Base-by-base conservation (phyloP, 352 stramenopile genomes). In the Blastocystis sp. region DNA sequence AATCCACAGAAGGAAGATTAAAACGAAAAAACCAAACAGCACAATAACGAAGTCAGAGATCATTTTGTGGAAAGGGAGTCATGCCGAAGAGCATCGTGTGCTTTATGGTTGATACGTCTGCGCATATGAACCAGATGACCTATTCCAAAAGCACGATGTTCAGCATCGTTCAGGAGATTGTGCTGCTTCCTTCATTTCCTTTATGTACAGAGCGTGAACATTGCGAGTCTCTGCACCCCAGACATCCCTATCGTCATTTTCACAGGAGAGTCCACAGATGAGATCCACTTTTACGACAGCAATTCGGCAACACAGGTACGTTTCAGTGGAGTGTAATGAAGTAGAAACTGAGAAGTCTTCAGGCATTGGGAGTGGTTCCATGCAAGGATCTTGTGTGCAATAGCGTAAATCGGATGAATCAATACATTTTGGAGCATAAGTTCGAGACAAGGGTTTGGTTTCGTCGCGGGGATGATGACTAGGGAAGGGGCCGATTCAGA, bases 91-190 rank as follows among this genome's bases (percentile, higher is more conserved):
- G 54, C 34, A 84, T 84, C 34, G 45, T 84, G 38, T 62, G 45
- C 1, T 59, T 84, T 2, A 54, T 84, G 4, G 66, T 84, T 9
- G 74, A 84, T 43, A 84, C 74, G 14, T 84, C 74, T 52, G 74
- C 52, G 14, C 74, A 84, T 69, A 84, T 84, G 74, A 84, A 84
- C 42, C 74, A 84, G 28, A 34, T 84, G 61, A 84, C 54, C 17
- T 21, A 54, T 38, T 70, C 74, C 4, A 38, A 54, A 9, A 34
- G 59, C 4, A 48, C 74, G 19, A 84, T 84, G n/a, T 69, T 84
- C 74, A 66, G 21, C 24, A 28, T 84, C 3, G 74, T 45, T 59
- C 54, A 84, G 48, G 45, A 61, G 4, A 59, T 64, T 38, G 74
- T 84, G 34, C 42, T 2, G 28, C 9, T 69, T 45, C 4, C 17